phyloP scores from a whole-genome alignment of 140 eudicot species.

The Flaveria floridana region DNA sequence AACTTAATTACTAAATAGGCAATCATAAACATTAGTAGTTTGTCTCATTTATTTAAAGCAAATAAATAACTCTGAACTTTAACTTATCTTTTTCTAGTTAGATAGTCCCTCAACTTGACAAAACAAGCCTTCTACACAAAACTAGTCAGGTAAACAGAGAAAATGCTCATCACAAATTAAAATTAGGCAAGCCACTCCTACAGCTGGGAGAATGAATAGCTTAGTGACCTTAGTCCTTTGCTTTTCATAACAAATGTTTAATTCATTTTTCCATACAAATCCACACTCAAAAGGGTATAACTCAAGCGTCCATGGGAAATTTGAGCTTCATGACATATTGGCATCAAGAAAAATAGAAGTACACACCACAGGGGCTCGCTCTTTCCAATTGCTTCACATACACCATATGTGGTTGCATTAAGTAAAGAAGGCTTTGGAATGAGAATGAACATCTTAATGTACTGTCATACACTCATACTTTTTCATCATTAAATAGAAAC shows the following conservation, averaged over 20 bases:
- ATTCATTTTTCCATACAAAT: background rate
- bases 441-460: constrained; percentile 13
- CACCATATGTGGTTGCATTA: background rate
- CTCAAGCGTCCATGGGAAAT: no score
- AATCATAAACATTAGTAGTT: background rate
- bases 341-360: background rate
- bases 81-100: background rate
- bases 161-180: background rate
- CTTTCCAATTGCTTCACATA: background rate
- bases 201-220: background rate
- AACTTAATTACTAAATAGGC: background rate
- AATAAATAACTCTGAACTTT: background rate
- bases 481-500: background rate
- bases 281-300: background rate
- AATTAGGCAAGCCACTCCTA: background rate
- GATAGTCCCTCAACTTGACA: background rate
- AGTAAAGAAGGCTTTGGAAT: background rate
- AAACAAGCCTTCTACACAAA: background rate
- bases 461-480: background rate
- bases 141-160: background rate
- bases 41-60: background rate
- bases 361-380: background rate
- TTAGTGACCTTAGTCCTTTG: background rate
- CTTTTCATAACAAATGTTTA: background rate
- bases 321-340: background rate